Evolutionary conservation across 2,329 filamentous ascomycete species (phyloP), one percentile per base, ranked within the genome.

Genomic region (Cercospora janseana): DNA sequence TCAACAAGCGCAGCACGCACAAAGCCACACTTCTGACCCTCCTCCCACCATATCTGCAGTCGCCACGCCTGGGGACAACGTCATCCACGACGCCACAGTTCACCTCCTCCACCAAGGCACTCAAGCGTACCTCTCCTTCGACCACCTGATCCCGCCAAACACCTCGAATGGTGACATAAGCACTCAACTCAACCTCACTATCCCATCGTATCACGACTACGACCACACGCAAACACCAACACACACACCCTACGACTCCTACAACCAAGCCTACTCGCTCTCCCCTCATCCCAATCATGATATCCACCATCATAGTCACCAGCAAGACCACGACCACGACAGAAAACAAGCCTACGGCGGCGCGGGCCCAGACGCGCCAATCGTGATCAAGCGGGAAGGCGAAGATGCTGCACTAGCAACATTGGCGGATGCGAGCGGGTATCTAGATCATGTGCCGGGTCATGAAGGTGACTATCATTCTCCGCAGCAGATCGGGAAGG

Each of bases 331-430:
- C n/a, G n/a, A n/a, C 6, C 27, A 32, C 4, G 26, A 32, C 12
- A 6, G 26, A 9, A 24, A 44, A n/a, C 26, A 44, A 32, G 54
- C 54, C 3, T 54, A 57, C 21, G 54, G 50, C 4, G 54, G 54
- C 12, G 54, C 54, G 10, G 50, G 53, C 5, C 53, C 50, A 34
- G 53, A 56, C 7, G 42, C 24, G 4, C 18, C 29, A 10, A 37
- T 41, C 20, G 42, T 46, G 26, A n/a, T n/a, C n/a, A n/a, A n/a
- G n/a, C n/a, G n/a, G n/a, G n/a, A n/a, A n/a, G n/a, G n/a, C n/a
- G 32, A 55, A 8, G 53, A 54, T 12, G 47, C 47, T 20, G 23
- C 48, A 13, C 16, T 55, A 40, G 44, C 26, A 18, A 32, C 52
- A 16, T 31, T 55, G 45, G 48, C 52, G 4, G 52, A 46, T 41